Evolutionary conservation across 352 stramenopile genomes (phyloP), one percentile per base, ranked within the genome.

Genomic region (Pythium phragmiticola): DNA sequence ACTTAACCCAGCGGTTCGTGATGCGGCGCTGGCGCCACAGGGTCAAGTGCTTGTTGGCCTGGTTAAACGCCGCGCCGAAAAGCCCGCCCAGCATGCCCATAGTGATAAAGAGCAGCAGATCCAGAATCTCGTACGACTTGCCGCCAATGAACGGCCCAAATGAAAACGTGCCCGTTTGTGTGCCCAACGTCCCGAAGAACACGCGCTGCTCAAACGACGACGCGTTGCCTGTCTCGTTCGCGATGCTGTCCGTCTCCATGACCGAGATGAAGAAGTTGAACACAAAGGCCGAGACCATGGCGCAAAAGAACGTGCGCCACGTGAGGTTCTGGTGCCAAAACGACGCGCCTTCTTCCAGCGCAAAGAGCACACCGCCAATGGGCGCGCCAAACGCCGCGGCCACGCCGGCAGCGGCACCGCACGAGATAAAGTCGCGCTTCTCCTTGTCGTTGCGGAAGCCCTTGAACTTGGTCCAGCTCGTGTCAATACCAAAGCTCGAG

Each of bases 281-380:
- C 36, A 86, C 77, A 56, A 95, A 95, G 3, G 87, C 84, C 26
- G 82, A 89, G 19, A 94, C 80, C 92, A 99, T 98, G 13, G 96
- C 94, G 72, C 95, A 98, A 69, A 99, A 98, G 66, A 99, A 98
- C 11, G 91, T 96, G 51, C 96, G 81, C 97, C 97, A 99, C 21
- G 97, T 99, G 13, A 99, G 82, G 63, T 97, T 98, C 51, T 98
- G 97, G 51, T 96, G 96, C 97, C 97, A 99, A 76, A 99, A 99
- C 14, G 92, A 98, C 6, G 97, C 94, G 43, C 96, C 96, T 80
- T 99, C 98, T 74, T 99, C 98, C 8, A 99, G 72, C 13, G 89
- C 92, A 61, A 99, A 99, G 14, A 99, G 63, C 46, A 99, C 96
- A 50, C 98, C 98, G 48, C 98, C 98, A 58, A 99, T 99, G 1